phyloP scores from a whole-genome alignment of 805 yeast species.

The Yamadazyma kitorensis region DNA sequence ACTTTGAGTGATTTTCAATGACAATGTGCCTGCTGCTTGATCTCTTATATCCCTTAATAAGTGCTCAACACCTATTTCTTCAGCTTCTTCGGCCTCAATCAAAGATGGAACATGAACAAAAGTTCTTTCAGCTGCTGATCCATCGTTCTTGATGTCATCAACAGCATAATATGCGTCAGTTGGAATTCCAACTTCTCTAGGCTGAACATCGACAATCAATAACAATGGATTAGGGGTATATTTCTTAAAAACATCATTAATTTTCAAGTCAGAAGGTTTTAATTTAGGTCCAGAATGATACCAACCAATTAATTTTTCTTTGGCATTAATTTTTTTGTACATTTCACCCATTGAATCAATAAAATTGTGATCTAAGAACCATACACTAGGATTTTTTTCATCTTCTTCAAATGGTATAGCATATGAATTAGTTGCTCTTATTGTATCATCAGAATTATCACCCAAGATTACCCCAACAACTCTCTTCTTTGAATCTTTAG shows the following conservation, averaged over 20 bases:
- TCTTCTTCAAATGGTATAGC: conserved; percentile 99
- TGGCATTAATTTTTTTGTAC: conserved; percentile 97
- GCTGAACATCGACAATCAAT: conserved; percentile 88
- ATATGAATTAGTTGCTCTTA: conserved; percentile 85
- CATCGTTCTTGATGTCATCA: conserved; percentile 95
- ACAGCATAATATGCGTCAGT: conserved; percentile 93
- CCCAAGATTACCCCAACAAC: conserved; percentile 95
- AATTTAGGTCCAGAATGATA: conserved; percentile 97
- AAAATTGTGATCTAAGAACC: conserved; percentile 96
- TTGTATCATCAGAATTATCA: conserved; percentile 54
- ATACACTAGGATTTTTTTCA: conserved; percentile 82
- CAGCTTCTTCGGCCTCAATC: conserved; percentile 98
- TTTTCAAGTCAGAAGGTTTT: conserved; percentile 81
- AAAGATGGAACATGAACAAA: conserved; percentile 90
- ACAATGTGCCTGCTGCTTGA: conserved; percentile 91
- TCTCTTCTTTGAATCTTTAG: conserved; percentile 67
- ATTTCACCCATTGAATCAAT: conserved; percentile 95
- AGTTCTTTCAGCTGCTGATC: conserved; percentile 87
- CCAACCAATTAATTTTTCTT: conserved; percentile 97
- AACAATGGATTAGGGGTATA: conserved; percentile 80
- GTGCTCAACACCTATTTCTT: conserved; percentile 98
- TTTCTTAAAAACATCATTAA: conserved; percentile 82
- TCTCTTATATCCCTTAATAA: conserved; percentile 90
- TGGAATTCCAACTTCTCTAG: conserved; percentile 83
- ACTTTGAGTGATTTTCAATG: conserved; percentile 84